Percentiles rank a stretch among this genome's conserved stretches.
These are phyloP conservation scores for Yarrowia sp. DNA, from an alignment of 805 yeast genomes.

Conservation along the genomic window DNA sequence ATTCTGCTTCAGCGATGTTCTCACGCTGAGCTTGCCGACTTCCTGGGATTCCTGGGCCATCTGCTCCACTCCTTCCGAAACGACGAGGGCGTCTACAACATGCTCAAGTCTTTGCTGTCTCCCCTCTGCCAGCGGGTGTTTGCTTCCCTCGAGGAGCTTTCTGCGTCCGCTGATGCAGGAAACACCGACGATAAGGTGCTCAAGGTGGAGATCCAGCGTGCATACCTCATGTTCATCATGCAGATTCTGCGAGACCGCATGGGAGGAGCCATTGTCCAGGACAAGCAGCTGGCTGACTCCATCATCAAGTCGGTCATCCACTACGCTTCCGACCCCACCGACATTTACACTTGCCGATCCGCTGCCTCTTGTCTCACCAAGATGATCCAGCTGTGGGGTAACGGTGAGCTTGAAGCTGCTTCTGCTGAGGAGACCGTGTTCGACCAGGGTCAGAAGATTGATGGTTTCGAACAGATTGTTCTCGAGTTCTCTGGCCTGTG, in stretches of 20 bases:
- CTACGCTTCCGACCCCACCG: constrained; percentile 60
- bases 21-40: constrained; percentile 69
- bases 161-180: constrained; percentile 41
- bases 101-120: constrained; percentile 66
- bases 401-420: constrained; percentile 51
- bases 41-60: constrained; percentile 83
- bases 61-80: constrained; percentile 71
- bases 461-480: constrained; percentile 67
- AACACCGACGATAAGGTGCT: constrained; percentile 65
- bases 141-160: constrained; percentile 45
- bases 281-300: constrained; percentile 52
- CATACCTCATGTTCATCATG: constrained; percentile 66
- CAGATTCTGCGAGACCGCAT: constrained; percentile 72
- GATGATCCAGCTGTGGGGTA: constrained; percentile 64
- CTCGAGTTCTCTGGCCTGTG: constrained; percentile 62
- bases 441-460: constrained; percentile 53
- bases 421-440: constrained; percentile 49
- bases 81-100: constrained; percentile 64
- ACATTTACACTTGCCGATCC: constrained; percentile 61
- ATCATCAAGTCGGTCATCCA: constrained; percentile 62
- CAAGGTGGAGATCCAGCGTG: constrained; percentile 60
- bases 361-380: constrained; percentile 63
- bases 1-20: constrained; percentile 59
- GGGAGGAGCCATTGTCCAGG: constrained; percentile 70
- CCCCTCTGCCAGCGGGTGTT: constrained; percentile 71